phyloP scores from a whole-genome alignment of 305 asterid species.

The Fraxinus nigra region DNA sequence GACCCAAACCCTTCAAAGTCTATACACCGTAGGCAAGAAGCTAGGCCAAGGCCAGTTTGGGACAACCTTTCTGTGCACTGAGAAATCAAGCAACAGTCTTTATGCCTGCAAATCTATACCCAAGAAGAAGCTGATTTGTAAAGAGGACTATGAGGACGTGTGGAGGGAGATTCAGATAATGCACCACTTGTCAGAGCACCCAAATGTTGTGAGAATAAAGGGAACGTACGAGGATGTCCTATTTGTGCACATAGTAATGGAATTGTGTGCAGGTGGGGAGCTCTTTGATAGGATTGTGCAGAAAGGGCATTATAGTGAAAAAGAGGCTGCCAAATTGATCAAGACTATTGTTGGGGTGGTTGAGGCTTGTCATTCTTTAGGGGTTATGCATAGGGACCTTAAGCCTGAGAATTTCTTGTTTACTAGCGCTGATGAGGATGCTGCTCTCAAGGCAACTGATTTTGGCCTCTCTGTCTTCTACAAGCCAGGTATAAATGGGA shows the following conservation, averaged over 20 bases:
- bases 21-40: background rate
- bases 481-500: background rate
- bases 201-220: conserved; percentile 5
- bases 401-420: background rate
- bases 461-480: background rate
- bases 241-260: background rate
- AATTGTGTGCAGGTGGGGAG: conserved; percentile 6
- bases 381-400: background rate
- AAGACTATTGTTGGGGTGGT: background rate
- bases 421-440: background rate
- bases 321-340: conserved; percentile 5
- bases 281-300: conserved; percentile 11
- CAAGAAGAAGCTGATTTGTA: background rate
- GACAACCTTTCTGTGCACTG: background rate
- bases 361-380: background rate
- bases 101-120: background rate
- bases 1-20: background rate
- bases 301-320: conserved; percentile 3
- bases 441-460: background rate
- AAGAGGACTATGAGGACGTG: background rate
- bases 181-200: background rate
- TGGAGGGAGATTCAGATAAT: background rate
- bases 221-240: background rate
- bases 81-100: background rate
- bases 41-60: background rate